phyloP scores from a whole-genome alignment of 768 basidiomycete genomes.

The Cystofilobasidium capitatum region DNA sequence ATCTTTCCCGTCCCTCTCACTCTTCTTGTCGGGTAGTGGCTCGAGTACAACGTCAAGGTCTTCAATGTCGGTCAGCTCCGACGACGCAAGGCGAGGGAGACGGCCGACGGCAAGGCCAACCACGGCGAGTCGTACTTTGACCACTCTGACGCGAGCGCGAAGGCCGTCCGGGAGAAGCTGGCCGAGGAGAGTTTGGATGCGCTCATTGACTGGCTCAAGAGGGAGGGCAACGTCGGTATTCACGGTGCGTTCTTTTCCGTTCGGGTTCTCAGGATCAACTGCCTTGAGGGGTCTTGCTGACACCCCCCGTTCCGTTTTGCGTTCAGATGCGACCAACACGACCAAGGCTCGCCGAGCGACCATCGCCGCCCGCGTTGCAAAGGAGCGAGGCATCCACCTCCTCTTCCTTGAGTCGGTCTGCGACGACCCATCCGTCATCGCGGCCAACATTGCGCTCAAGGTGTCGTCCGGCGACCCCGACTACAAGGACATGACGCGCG shows the following conservation, averaged over 20 bases:
- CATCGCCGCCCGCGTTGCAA: slow-evolving; percentile 70
- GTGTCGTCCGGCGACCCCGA: slow-evolving; percentile 95
- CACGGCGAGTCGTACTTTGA: slow-evolving; percentile 87
- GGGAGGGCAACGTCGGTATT: slow-evolving; percentile 86
- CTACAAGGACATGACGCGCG: slow-evolving; percentile 77
- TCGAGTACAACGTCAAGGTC: slow-evolving; percentile 97
- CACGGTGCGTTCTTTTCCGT: slow-evolving; percentile 72
- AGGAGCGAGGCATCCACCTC: slow-evolving; percentile 74
- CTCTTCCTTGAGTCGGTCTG: slow-evolving; percentile 94
- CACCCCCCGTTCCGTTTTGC: background rate
- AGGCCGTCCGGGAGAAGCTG: slow-evolving; percentile 63
- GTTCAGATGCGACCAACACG: slow-evolving; percentile 88
- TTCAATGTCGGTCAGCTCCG: slow-evolving; percentile 97
- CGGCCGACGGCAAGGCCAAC: slow-evolving; percentile 42
- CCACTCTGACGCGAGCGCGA: slow-evolving; percentile 70
- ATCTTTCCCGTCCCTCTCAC: slow-evolving; percentile 9
- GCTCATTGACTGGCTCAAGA: slow-evolving; percentile 87
- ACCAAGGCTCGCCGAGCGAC: slow-evolving; percentile 64
- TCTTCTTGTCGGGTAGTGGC: slow-evolving; percentile 55
- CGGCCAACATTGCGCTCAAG: slow-evolving; percentile 91
- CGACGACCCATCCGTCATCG: slow-evolving; percentile 86
- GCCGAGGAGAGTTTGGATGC: slow-evolving; percentile 88
- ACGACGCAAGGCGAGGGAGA: slow-evolving; percentile 60
- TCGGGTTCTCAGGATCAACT: background rate
- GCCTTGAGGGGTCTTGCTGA: background rate